phyloP scores from a whole-genome alignment of 2,329 filamentous ascomycete genomes.

The Colletotrichum siamense region DNA sequence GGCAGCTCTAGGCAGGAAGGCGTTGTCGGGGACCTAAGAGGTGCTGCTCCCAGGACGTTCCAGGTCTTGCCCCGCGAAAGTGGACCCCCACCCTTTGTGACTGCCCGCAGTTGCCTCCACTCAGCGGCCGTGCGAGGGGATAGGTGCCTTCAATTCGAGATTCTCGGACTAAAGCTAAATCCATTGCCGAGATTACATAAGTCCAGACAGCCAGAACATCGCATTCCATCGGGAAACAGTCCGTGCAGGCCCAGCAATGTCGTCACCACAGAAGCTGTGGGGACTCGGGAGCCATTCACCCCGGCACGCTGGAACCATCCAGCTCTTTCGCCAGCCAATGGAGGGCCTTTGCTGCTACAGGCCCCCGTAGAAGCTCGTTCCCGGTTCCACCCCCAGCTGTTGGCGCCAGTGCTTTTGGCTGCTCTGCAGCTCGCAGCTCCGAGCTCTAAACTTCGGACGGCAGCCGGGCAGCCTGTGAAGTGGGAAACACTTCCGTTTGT shows the following conservation, averaged over 20 bases:
- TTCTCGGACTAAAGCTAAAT: not conserved
- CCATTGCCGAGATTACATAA: conserved; percentile 6
- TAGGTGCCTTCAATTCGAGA: not conserved
- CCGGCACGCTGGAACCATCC: conserved; percentile 11
- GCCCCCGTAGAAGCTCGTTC: not conserved
- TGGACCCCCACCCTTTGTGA: conserved; percentile 6
- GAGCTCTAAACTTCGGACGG: conserved; percentile 22
- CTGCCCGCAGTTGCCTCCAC: conserved; percentile 1
- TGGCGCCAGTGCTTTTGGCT: not conserved
- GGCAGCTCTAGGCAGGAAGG: conserved; percentile 15
- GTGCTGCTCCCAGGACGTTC: not conserved
- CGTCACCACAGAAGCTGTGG: conserved; percentile 13
- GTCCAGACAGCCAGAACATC: not conserved
- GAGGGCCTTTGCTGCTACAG: not conserved
- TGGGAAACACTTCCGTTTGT: not conserved
- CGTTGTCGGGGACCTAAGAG: not conserved
- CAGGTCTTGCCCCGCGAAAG: conserved; percentile 18
- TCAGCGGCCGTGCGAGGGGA: not conserved
- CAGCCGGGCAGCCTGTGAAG: not conserved
- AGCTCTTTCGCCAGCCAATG: conserved; percentile 5
- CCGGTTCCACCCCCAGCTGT: not conserved
- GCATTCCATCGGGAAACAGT: not conserved
- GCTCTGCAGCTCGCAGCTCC: conserved; percentile 16
- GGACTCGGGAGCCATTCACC: conserved; percentile 5
- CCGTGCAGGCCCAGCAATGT: conserved; percentile 4